Evolutionary conservation across 768 basidiomycete genomes (phyloP).

Genomic region (Lactarius evosmus): DNA sequence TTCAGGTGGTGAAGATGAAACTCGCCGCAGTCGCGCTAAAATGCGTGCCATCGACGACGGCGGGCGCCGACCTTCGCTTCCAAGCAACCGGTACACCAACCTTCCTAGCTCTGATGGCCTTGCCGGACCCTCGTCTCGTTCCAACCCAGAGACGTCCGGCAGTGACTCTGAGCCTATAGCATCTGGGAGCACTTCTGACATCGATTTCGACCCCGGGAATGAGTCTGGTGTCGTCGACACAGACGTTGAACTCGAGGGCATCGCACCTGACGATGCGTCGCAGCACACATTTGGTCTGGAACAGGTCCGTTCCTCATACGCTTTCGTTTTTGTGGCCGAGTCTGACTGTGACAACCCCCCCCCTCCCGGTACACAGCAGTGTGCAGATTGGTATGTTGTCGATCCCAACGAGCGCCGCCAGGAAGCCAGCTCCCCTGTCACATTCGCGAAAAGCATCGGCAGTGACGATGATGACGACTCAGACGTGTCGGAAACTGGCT

Average conservation of each 20-base stretch:
- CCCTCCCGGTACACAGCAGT: slow-evolving; percentile 2
- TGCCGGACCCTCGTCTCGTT: slow-evolving; percentile 6
- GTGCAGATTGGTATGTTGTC: slow-evolving; percentile 20
- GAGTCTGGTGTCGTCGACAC: slow-evolving; percentile 7
- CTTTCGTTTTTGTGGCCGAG: background rate
- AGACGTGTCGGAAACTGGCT: slow-evolving; percentile 20
- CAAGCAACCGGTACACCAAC: slow-evolving; percentile 34
- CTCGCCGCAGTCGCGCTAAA: slow-evolving; percentile 37
- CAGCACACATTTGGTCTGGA: slow-evolving; percentile 15
- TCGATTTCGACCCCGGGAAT: slow-evolving; percentile 16
- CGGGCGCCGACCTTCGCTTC: slow-evolving; percentile 41
- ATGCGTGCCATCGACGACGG: slow-evolving; percentile 46
- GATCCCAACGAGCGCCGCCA: slow-evolving; percentile 20
- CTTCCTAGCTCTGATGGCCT: slow-evolving; percentile 4
- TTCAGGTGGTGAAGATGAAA: slow-evolving; percentile 36
- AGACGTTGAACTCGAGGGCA: background rate
- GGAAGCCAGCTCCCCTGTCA: slow-evolving; percentile 22
- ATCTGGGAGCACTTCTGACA: slow-evolving; percentile 12
- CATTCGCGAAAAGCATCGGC: slow-evolving; percentile 12
- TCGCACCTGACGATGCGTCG: background rate
- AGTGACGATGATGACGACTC: slow-evolving; percentile 23
- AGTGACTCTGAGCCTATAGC: slow-evolving; percentile 19
- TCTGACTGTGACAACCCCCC: slow-evolving; percentile 10
- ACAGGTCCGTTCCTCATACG: slow-evolving; percentile 9
- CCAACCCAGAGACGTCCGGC: slow-evolving; percentile 9